phyloP scores from a whole-genome alignment of 2,329 filamentous ascomycete species.

The Ciborinia camelliae region DNA sequence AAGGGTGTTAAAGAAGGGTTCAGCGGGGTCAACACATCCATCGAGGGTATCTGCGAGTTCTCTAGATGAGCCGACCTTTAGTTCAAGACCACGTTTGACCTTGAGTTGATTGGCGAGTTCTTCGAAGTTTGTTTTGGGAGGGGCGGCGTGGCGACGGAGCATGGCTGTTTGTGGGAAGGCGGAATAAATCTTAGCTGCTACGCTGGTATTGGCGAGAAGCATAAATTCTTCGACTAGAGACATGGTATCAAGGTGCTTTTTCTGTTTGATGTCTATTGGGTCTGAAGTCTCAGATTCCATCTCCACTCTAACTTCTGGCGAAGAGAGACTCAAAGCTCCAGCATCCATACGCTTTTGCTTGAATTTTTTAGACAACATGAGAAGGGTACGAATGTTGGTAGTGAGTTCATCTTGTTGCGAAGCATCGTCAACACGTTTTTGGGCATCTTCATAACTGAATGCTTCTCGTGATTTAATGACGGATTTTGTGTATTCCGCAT shows the following conservation, averaged over 20 bases:
- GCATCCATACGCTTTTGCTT: conserved; percentile 95
- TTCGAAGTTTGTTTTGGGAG: conserved; percentile 95
- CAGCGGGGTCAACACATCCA: conserved; percentile 69
- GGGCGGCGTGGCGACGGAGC: conserved; percentile 84
- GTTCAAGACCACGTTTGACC: conserved; percentile 75
- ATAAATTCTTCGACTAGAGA: conserved; percentile 99
- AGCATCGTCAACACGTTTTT: conserved; percentile 85
- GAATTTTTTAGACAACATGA: conserved; percentile 87
- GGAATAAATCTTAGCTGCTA: conserved; percentile 84
- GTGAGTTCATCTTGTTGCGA: conserved; percentile 89
- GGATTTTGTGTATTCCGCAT: conserved; percentile 88
- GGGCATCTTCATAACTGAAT: conserved; percentile 96
- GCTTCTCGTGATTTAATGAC: conserved; percentile 96
- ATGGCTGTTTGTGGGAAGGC: conserved; percentile 94
- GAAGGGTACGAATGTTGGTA: conserved; percentile 78
- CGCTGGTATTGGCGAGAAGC: conserved; percentile 95
- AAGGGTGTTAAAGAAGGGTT: conserved; percentile 98
- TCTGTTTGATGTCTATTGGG: conserved; percentile 93
- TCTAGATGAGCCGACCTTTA: conserved; percentile 81
- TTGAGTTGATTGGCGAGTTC: conserved; percentile 88
- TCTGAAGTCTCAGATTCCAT: conserved; percentile 95
- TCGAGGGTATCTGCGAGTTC: conserved; percentile 94
- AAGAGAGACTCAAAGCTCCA: conserved; percentile 89
- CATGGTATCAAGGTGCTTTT: conserved; percentile 90
- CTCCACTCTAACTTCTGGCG: conserved; percentile 96